Evolutionary conservation across 331 rosid species (phyloP), one percentile per base, ranked within the genome.

Genomic region (Pyracantha coccinea): DNA sequence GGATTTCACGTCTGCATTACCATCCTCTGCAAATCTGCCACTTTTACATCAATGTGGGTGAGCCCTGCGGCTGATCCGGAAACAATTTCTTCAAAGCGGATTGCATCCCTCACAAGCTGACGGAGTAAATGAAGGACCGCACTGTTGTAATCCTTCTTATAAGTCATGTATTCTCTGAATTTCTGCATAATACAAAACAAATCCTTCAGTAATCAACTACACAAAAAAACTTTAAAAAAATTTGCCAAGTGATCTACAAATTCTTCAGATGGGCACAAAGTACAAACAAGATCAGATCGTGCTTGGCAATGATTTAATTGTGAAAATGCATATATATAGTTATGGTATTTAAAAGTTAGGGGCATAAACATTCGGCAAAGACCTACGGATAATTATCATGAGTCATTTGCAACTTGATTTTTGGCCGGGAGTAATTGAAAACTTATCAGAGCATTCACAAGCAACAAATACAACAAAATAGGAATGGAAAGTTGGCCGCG

Each of bases 61-160:
- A 88, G 85, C 79, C 86, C 93, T 27, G 85, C 75, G 31, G 81
- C 31, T 74, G 93, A 84, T 24, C 94, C 97, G 3, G 85, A 44
- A 44, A 91, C 87, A 68, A 93, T 84, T 84, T 88, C 90, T 83
- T 93, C 91, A 3, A 91, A 89, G 67, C 85, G 89, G 80, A 91
- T 70, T 13, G 96, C 97, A 84, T 86, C 87, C 84, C 83, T 88
- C 80, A 87, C 96, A 32, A 93, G 98, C 79, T 83, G 88, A 0
- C 89, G 89, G 57, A 93, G 97, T 53, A 89, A 87, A 81, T 86
- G 75, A 20, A 91, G 77, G 28, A 93, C 90, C 73, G 89, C 73
- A 31, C 87, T 92, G 35, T 93, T 89, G 55, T 79, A 87, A 81
- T 93, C 98, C 92, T 89, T 91, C 90, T 91, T 93, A 84, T 84